phyloP scores from a whole-genome alignment of 2,329 filamentous ascomycete species.

The Fusarium tricinctum region DNA sequence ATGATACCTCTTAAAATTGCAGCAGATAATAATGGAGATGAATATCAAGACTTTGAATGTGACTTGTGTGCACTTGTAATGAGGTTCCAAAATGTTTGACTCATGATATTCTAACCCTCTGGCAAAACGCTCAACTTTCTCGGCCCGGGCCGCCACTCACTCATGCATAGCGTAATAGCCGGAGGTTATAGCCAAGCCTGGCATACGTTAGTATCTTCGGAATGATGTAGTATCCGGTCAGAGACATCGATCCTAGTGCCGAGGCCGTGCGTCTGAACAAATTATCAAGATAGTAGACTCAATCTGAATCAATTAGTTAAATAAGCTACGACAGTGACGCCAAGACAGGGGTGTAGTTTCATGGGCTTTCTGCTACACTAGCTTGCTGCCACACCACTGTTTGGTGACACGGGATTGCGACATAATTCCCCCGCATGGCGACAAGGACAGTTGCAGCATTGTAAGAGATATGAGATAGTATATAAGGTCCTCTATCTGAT shows the following conservation, averaged over 20 bases:
- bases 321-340: not conserved
- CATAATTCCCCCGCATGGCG: conserved; percentile 41
- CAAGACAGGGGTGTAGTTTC: conserved; percentile 17
- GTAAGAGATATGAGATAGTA: not conserved
- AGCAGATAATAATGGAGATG: too few relatives aligned
- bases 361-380: not conserved
- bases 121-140: not conserved
- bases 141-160: not conserved
- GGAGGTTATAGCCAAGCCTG: not conserved
- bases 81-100: too few relatives aligned
- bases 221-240: not conserved
- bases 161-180: not conserved
- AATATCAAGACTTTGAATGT: too few relatives aligned
- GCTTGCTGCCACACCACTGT: conserved; percentile 3
- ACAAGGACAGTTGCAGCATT: not conserved
- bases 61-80: too few relatives aligned
- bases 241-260: not conserved
- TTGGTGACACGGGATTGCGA: conserved; percentile 30
- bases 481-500: not conserved
- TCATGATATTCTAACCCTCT: too few relatives aligned
- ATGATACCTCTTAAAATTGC: conserved; percentile 13
- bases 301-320: not conserved
- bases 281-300: not conserved
- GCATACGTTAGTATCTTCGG: not conserved
- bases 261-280: not conserved